phyloP scores from a whole-genome alignment of 306 rosid genomes.

The Begonia fuchsioides region DNA sequence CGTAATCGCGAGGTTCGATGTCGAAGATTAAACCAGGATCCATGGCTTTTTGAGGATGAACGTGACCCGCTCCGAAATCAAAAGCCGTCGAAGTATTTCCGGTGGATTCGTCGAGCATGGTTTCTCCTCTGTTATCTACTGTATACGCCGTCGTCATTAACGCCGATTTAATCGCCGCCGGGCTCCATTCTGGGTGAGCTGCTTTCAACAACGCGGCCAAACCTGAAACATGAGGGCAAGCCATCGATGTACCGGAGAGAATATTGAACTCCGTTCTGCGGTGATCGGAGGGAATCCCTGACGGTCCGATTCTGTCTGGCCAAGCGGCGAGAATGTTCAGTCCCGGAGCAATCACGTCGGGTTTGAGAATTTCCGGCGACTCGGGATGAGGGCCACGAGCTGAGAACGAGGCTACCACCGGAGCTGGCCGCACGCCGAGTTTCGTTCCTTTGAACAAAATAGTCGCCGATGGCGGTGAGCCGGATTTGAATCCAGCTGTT shows the following conservation, averaged over 20 bases:
- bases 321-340: slow-evolving; percentile 89
- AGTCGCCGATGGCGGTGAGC: slow-evolving; percentile 30
- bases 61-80: slow-evolving; percentile 82
- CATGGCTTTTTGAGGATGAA: slow-evolving; percentile 72
- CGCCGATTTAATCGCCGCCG: slow-evolving; percentile 73
- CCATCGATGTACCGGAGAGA: slow-evolving; percentile 87
- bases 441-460: slow-evolving; percentile 64
- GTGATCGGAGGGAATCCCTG: slow-evolving; percentile 52
- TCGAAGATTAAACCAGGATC: slow-evolving; percentile 76
- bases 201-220: slow-evolving; percentile 81
- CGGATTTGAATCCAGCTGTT: slow-evolving; percentile 14
- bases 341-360: slow-evolving; percentile 81
- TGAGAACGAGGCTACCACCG: slow-evolving; percentile 80
- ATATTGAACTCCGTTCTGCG: slow-evolving; percentile 66
- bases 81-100: slow-evolving; percentile 60
- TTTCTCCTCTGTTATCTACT: slow-evolving; percentile 44
- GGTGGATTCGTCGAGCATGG: slow-evolving; percentile 66
- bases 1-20: slow-evolving; percentile 37
- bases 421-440: slow-evolving; percentile 67
- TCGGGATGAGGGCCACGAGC: slow-evolving; percentile 85
- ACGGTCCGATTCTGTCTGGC: slow-evolving; percentile 81
- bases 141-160: slow-evolving; percentile 80
- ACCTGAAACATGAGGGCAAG: slow-evolving; percentile 89
- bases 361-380: slow-evolving; percentile 74
- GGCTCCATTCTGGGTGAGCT: slow-evolving; percentile 85